Evolutionary conservation across 179 eudicot genomes (phyloP).

Genomic region (Nepenthes alata): DNA sequence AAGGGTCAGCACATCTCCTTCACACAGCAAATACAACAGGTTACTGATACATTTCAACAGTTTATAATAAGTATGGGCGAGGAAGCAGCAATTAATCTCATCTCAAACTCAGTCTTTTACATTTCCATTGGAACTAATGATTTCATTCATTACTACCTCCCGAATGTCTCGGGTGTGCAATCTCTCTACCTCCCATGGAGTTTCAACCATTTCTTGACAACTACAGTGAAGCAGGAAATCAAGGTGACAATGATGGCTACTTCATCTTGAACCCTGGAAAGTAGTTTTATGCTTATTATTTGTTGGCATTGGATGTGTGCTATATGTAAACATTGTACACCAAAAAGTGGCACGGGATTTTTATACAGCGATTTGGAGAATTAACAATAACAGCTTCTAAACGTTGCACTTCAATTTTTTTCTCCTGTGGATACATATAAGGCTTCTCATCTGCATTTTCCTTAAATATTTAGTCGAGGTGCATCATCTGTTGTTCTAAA

Average conservation of each 20-base stretch:
- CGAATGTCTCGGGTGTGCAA: conserved; percentile 59
- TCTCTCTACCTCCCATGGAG: conserved; percentile 54
- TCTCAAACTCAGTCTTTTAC: conserved; percentile 62
- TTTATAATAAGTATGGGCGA: conserved; percentile 58
- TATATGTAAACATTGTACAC: no score
- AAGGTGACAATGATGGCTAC: conserved; percentile 25
- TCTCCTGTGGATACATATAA: neutral
- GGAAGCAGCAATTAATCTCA: conserved; percentile 36
- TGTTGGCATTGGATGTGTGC: no score
- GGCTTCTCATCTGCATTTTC: neutral
- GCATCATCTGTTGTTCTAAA: no score
- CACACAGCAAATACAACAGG: conserved; percentile 75
- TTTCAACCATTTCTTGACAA: conserved; percentile 56
- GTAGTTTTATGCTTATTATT: neutral
- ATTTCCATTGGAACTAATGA: conserved; percentile 82
- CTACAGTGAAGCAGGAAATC: conserved; percentile 48
- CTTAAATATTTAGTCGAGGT: no score
- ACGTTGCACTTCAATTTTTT: neutral
- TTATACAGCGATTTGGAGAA: no score
- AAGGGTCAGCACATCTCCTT: conserved; percentile 82
- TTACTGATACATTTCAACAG: conserved; percentile 65
- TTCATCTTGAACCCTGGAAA: neutral
- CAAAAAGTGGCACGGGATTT: no score
- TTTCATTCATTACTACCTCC: conserved; percentile 84
- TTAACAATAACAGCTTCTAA: no score